These are phyloP conservation scores for Pythium brachiatum DNA, from an alignment of 352 stramenopile genomes.

Conservation along the genomic window DNA sequence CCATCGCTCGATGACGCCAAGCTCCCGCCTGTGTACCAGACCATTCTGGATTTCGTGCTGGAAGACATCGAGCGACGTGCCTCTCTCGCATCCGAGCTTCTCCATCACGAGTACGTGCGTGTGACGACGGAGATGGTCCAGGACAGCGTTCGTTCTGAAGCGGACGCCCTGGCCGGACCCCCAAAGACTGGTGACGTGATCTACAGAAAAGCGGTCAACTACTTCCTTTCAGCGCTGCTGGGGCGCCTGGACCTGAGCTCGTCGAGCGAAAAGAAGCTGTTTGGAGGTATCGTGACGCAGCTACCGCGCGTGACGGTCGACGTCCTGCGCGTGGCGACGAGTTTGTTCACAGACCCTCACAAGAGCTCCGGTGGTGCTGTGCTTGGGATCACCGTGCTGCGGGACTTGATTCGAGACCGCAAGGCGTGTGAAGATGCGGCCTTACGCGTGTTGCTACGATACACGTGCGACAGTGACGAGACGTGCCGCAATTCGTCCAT, in stretches of 20 bases:
- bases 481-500: conserved; percentile 67
- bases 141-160: background rate
- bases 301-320: conserved; percentile 60
- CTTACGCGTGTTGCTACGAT: conserved; percentile 66
- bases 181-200: conserved; percentile 25
- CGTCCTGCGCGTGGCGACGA: conserved; percentile 46
- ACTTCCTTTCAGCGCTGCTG: conserved; percentile 47
- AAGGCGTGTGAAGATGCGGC: conserved; percentile 47
- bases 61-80: conserved; percentile 49
- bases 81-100: conserved; percentile 47
- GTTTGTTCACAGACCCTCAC: conserved; percentile 40
- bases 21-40: conserved; percentile 62
- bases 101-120: conserved; percentile 67
- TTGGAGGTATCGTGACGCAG: conserved; percentile 49
- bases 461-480: conserved; percentile 63
- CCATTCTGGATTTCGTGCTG: conserved; percentile 65
- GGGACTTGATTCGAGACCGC: conserved; percentile 68
- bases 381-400: conserved; percentile 68
- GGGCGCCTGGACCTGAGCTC: conserved; percentile 56
- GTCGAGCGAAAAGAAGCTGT: conserved; percentile 68
- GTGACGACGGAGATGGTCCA: conserved; percentile 29
- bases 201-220: conserved; percentile 43
- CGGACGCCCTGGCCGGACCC: background rate
- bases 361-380: conserved; percentile 45
- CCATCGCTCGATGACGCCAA: conserved; percentile 18